A percentile compares a stretch with the other conserved stretches of the same genome.
Conservation (phyloP, 2,329 filamentous ascomycete genomes). For the Tricladium varicosporioides region DNA sequence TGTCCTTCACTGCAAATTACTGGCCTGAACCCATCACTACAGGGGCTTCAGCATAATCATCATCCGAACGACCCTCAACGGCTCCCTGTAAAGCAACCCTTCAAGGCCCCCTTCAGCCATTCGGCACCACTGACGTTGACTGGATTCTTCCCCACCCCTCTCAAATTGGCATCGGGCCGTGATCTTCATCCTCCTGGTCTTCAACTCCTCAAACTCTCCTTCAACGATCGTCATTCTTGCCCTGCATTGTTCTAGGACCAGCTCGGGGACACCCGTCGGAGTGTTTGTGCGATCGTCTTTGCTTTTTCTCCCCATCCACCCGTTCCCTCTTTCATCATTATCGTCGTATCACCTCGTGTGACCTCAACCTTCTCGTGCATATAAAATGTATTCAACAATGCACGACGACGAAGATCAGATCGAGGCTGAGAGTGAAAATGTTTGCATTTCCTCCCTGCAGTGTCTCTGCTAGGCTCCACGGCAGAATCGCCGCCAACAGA, state of each 20-base stretch:
- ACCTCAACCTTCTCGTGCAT: not conserved
- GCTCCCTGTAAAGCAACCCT: too few species aligned
- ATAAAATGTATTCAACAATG: not conserved
- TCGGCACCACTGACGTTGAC: not conserved
- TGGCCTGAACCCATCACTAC: not conserved
- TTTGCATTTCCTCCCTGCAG: not conserved
- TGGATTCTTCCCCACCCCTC: not conserved
- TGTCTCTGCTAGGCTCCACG: not conserved
- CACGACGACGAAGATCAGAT: conserved; percentile 7
- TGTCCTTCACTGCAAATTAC: not conserved
- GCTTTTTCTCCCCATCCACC: not conserved
- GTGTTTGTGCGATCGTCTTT: not conserved
- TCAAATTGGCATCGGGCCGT: not conserved
- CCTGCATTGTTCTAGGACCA: not conserved
- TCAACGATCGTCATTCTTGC: not conserved
- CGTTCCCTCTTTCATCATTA: not conserved
- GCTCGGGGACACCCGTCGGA: not conserved
- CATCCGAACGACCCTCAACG: too few species aligned
- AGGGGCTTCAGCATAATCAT: not conserved
- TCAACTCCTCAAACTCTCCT: not conserved
- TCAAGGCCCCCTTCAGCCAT: too few species aligned
- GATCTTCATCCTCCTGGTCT: not conserved
- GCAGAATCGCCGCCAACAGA: not conserved
- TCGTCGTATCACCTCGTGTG: not conserved
- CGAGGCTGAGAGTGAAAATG: conserved; percentile 10